Evolutionary conservation across 257 asterid species (phyloP), one percentile per base, ranked within the genome.

Genomic region (Plantago major): DNA sequence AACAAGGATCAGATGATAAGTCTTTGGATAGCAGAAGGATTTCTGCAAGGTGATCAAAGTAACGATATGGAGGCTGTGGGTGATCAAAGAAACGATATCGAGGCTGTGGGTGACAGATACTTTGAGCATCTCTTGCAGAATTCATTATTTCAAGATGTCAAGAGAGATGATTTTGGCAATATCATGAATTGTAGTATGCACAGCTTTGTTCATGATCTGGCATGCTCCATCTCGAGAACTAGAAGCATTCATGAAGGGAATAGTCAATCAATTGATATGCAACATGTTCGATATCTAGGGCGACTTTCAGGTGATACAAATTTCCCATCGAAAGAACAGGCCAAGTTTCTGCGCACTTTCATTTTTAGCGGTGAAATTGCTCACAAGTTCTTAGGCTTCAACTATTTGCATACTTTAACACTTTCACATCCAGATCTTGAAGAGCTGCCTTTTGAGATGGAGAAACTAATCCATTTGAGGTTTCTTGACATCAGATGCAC

Each of bases 151-250:
- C 71, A 73, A 56, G 68, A 33, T 42, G 74, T 64, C 54, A 6
- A 45, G 49, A 45, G 49, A 45, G 11, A 45, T 45, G 19, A 14
- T 10, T 52, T 42, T 11, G 64, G 60, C 13, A 38, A 68, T 46
- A 66, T 67, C 11, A 55, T 42, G 57, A 14, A 42, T 16, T 66
- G 72, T 58, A 40, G 22, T 40, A 74, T 74, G 81, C 81, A 75
- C 11, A 73, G 60, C 37, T 73, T 74, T 48, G 81, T 69, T 30
- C 81, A 74, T 46, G 76, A 60, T 28, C 68, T 74, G 42, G 78
- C 76, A 3, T 22, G 16, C 11, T 68, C 57, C 1, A 11, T 78
- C 26, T 69, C 67, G 9, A 57, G 53, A 19, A 43, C 48, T 52
- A 22, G 9, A 13, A 61, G 26, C 2, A 1, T 22, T 22, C 26